Percentiles rank a stretch among this genome's conserved stretches.
These are phyloP conservation scores for Calamus simplicifolius DNA, from an alignment of 176 grass and related monocot genomes.

Conservation along the genomic window DNA sequence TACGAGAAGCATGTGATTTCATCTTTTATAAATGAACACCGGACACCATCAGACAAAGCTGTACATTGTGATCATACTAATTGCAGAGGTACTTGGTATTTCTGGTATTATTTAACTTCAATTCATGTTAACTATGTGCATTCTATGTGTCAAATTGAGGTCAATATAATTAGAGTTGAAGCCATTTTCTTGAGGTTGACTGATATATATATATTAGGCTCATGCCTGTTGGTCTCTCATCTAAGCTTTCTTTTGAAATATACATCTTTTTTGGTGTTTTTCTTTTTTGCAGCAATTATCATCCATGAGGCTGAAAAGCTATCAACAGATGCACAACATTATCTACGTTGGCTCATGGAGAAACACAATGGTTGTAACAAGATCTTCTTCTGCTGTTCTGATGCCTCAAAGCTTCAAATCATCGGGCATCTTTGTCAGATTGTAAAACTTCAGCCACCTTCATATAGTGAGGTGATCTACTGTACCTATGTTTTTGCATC, in stretches of 20 bases:
- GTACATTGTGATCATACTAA: slow-evolving; percentile 18
- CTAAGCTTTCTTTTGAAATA: too few species aligned
- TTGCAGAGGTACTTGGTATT: slow-evolving; percentile 35
- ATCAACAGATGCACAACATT: slow-evolving; percentile 51
- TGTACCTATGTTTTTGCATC: neutral
- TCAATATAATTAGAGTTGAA: too few species aligned
- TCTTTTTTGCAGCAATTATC: slow-evolving; percentile 31
- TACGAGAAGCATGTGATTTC: slow-evolving; percentile 57
- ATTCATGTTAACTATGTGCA: too few species aligned
- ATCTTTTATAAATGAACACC: slow-evolving; percentile 46
- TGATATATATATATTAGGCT: too few species aligned
- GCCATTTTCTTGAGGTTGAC: too few species aligned
- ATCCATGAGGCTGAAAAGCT: slow-evolving; percentile 52
- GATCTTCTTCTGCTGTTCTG: slow-evolving; percentile 54
- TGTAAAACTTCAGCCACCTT: slow-evolving; percentile 50
- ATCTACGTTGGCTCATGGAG: slow-evolving; percentile 46
- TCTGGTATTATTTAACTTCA: neutral
- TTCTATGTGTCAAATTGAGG: too few species aligned
- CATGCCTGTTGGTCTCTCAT: too few species aligned
- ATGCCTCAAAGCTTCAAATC: slow-evolving; percentile 56
- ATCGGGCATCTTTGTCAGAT: slow-evolving; percentile 37
- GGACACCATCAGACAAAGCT: slow-evolving; percentile 12
- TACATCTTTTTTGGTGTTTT: too few species aligned
- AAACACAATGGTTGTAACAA: slow-evolving; percentile 47
- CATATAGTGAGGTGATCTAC: slow-evolving; percentile 31